Evolutionary conservation across 108 stramenopile genomes (phyloP).

Genomic region (Skeletonema marinoi): DNA sequence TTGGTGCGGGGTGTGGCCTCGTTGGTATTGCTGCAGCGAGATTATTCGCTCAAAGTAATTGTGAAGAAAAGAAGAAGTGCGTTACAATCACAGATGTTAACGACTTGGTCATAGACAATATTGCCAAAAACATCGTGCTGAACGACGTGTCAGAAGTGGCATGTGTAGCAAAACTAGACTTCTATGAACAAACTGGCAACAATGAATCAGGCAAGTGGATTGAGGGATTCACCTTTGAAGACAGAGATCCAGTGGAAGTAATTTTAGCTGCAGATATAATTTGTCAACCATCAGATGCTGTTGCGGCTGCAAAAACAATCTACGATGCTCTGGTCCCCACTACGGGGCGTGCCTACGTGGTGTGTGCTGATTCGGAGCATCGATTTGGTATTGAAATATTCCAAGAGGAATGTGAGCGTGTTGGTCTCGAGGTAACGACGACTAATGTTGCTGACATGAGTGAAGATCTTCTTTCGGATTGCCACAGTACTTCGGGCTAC

Average conservation of each 20-base stretch:
- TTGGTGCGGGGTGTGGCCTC: slow-evolving; percentile 17
- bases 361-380: slow-evolving; percentile 79
- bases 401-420: slow-evolving; percentile 56
- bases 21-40: slow-evolving; percentile 70
- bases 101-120: slow-evolving; percentile 68
- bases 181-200: slow-evolving; percentile 63
- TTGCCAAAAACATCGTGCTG: slow-evolving; percentile 56
- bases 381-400: slow-evolving; percentile 84
- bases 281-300: slow-evolving; percentile 77
- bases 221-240: slow-evolving; percentile 1
- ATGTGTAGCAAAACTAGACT: slow-evolving; percentile 62
- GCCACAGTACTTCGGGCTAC: slow-evolving; percentile 59
- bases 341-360: slow-evolving; percentile 62
- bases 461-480: slow-evolving; percentile 38
- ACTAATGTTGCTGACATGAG: slow-evolving; percentile 52
- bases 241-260: slow-evolving; percentile 62
- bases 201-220: slow-evolving; percentile 50
- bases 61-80: background rate
- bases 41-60: slow-evolving; percentile 11
- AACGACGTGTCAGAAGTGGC: slow-evolving; percentile 46
- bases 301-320: slow-evolving; percentile 74
- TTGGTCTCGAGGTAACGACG: slow-evolving; percentile 45
- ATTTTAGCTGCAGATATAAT: slow-evolving; percentile 84
- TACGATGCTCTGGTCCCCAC: slow-evolving; percentile 55
- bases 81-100: slow-evolving; percentile 81